Evolutionary conservation across 2,329 filamentous ascomycete genomes (phyloP).

Genomic region (Epichloe gansuensis): DNA sequence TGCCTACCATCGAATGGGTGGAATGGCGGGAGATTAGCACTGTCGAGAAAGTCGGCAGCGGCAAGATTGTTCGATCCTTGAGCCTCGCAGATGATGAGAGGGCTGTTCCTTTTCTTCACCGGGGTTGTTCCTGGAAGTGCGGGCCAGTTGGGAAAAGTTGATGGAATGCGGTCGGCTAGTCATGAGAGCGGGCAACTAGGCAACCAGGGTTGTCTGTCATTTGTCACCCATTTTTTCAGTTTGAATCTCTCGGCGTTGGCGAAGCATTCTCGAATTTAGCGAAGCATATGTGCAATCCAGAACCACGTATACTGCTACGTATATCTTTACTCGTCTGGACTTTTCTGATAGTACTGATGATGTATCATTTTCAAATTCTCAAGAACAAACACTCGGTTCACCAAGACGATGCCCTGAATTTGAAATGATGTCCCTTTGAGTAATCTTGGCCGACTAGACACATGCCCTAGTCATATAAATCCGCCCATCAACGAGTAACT

Average conservation of each 20-base stretch:
- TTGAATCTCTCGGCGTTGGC: neutral
- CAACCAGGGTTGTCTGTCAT: neutral
- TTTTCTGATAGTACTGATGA: too few relatives aligned
- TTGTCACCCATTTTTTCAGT: neutral
- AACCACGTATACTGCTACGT: neutral
- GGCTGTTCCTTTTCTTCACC: conserved; percentile 33
- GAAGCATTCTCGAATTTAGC: neutral
- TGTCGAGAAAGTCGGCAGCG: conserved; percentile 6
- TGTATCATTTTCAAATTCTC: too few relatives aligned
- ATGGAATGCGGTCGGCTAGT: neutral
- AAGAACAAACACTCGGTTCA: too few relatives aligned
- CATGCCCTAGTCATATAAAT: too few relatives aligned
- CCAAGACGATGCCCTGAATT: too few relatives aligned
- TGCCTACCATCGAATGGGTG: conserved; percentile 46
- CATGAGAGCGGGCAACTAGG: neutral
- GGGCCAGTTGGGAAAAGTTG: conserved; percentile 18
- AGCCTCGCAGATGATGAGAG: conserved; percentile 22
- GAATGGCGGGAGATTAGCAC: conserved; percentile 43
- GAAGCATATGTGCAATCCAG: neutral
- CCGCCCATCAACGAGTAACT: too few relatives aligned
- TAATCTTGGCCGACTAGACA: too few relatives aligned
- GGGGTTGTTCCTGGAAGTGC: conserved; percentile 40
- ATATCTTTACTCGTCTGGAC: neutral
- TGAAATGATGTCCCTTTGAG: too few relatives aligned
- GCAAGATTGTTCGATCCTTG: conserved; percentile 12